Evolutionary conservation across 2,329 filamentous ascomycete species (phyloP).

Genomic region (Dactylella cylindrospora): DNA sequence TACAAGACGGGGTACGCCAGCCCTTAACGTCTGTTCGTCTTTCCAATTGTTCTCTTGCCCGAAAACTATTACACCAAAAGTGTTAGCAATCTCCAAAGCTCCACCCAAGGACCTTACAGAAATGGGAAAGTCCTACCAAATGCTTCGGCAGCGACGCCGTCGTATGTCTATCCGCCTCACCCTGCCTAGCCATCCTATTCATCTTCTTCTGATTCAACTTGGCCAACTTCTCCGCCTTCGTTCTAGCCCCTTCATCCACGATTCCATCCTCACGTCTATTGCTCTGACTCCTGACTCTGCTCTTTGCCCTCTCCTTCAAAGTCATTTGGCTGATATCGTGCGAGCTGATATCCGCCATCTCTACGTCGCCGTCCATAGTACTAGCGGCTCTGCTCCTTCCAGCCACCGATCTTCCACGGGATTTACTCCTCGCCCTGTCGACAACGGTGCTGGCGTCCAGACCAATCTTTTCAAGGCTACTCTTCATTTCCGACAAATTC

Average conservation of each 20-base stretch:
- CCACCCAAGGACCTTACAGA: background rate
- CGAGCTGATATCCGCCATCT: slow-evolving; percentile 54
- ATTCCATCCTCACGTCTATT: slow-evolving; percentile 75
- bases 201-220: slow-evolving; percentile 97
- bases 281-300: slow-evolving; percentile 66
- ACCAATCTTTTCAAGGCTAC: slow-evolving; percentile 79
- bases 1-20: background rate
- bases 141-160: slow-evolving; percentile 82
- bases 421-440: slow-evolving; percentile 69
- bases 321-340: slow-evolving; percentile 55
- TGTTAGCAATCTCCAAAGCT: slow-evolving; percentile 51
- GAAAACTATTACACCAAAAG: slow-evolving; percentile 61
- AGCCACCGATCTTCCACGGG: slow-evolving; percentile 71
- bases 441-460: slow-evolving; percentile 76
- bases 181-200: slow-evolving; percentile 96
- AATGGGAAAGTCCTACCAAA: slow-evolving; percentile 65
- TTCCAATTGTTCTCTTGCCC: slow-evolving; percentile 92
- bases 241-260: slow-evolving; percentile 64
- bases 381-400: slow-evolving; percentile 63
- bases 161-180: slow-evolving; percentile 91
- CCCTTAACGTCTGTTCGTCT: slow-evolving; percentile 70
- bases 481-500: slow-evolving; percentile 82
- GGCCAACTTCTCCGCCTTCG: slow-evolving; percentile 79
- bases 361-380: slow-evolving; percentile 71
- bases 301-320: slow-evolving; percentile 68